phyloP scores from a whole-genome alignment of 2,329 filamentous ascomycete species.

The Xylariaceae sp. region DNA sequence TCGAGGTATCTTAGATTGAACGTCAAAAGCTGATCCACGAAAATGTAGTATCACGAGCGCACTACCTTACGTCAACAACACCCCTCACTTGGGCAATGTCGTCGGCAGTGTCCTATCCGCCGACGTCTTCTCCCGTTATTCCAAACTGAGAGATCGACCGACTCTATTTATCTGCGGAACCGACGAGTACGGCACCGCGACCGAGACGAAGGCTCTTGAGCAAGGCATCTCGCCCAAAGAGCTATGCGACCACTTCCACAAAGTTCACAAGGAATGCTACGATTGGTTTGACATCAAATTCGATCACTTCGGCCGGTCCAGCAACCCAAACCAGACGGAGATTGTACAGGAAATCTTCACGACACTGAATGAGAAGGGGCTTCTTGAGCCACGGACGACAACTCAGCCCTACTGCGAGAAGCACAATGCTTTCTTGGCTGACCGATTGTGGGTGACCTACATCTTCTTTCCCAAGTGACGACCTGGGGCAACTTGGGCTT shows the following conservation, averaged over 20 bases:
- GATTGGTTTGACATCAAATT: conserved; percentile 95
- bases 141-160: conserved; percentile 71
- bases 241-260: conserved; percentile 90
- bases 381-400: conserved; percentile 79
- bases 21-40: too few relatives aligned
- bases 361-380: conserved; percentile 84
- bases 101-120: conserved; percentile 77
- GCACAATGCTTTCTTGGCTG: conserved; percentile 74
- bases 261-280: conserved; percentile 85
- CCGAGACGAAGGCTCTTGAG: conserved; percentile 91
- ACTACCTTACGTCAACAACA: conserved; percentile 66
- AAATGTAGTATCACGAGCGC: conserved; percentile 66
- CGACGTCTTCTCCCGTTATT: conserved; percentile 80
- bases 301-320: conserved; percentile 91
- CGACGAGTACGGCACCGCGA: conserved; percentile 94
- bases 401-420: conserved; percentile 86
- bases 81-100: conserved; percentile 84
- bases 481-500: background rate
- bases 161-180: conserved; percentile 85
- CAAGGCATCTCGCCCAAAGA: conserved; percentile 77
- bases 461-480: background rate
- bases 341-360: conserved; percentile 91
- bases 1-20: too few relatives aligned
- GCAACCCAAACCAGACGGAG: conserved; percentile 80
- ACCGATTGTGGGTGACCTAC: conserved; percentile 52